Evolutionary conservation across 306 rosid species (phyloP).

Genomic region (Rosa chinensis): DNA sequence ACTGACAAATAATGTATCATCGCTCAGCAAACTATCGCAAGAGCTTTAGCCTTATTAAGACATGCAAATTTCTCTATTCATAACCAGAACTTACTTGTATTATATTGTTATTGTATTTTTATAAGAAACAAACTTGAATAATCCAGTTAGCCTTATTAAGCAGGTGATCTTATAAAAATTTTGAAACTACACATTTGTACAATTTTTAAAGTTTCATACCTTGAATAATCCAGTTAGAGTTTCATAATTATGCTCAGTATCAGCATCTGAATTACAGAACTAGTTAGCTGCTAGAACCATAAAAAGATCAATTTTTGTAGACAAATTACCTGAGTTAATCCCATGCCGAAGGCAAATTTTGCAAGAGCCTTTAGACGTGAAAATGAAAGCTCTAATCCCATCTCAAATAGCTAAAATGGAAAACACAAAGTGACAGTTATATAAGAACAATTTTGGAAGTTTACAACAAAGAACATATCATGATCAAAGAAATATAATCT

Average conservation of each 20-base stretch:
- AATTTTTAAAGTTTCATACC: neutral
- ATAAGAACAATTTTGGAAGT: conserved; percentile 7
- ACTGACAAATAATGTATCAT: neutral
- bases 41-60: neutral
- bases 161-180: neutral
- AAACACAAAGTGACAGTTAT: conserved; percentile 26
- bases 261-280: conserved; percentile 3
- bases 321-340: conserved; percentile 84
- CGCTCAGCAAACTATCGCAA: neutral
- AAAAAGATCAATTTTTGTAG: conserved; percentile 8
- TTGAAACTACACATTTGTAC: neutral
- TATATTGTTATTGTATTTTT: neutral
- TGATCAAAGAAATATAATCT: conserved; percentile 7
- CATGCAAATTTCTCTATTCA: neutral
- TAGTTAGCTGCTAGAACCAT: neutral
- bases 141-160: too few species aligned
- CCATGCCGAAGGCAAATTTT: conserved; percentile 94
- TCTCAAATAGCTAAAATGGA: conserved; percentile 86
- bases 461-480: conserved; percentile 6
- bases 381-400: conserved; percentile 98
- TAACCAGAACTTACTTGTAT: neutral
- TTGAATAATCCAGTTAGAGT: neutral
- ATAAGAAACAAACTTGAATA: neutral
- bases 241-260: neutral
- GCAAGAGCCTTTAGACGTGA: conserved; percentile 99